Conservation (phyloP, 1,284 basidiomycete species). For the Grifola frondosa region DNA sequence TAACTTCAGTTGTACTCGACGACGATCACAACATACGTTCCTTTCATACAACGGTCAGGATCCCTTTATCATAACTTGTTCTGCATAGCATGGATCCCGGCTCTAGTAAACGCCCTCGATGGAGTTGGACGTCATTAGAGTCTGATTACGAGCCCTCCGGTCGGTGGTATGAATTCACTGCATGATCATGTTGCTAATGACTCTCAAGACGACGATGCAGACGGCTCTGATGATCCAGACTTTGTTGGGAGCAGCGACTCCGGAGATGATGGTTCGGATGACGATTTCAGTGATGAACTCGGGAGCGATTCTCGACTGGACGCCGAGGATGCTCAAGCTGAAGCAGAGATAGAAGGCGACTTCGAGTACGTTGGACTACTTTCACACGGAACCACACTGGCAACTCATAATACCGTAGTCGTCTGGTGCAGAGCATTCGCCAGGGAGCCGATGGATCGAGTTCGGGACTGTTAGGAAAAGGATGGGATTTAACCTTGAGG, state of each 20-base stretch:
- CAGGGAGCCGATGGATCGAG: conserved; percentile 46
- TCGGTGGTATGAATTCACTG: no score
- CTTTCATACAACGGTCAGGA: no score
- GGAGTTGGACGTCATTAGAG: no score
- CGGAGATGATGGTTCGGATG: background rate
- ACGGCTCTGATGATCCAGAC: conserved; percentile 13
- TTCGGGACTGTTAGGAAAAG: conserved; percentile 50
- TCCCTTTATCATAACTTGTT: no score
- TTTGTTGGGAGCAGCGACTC: conserved; percentile 7
- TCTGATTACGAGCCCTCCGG: no score
- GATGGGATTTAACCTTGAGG: conserved; percentile 69
- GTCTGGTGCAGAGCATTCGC: conserved; percentile 63
- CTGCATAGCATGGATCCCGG: no score
- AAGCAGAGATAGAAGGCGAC: conserved; percentile 33
- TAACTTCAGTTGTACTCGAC: no score
- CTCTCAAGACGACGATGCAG: conserved; percentile 13
- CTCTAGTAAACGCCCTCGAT: no score
- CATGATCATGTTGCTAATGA: no score
- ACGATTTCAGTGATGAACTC: background rate
- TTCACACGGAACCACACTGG: background rate
- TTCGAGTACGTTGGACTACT: conserved; percentile 29
- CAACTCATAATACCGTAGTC: conserved; percentile 38
- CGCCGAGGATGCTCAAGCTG: conserved; percentile 18
- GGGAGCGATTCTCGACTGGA: background rate
- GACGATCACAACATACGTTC: no score